A percentile compares a stretch with the other conserved stretches of the same genome.
Conservation (phyloP, 805 yeast genomes). For the Lipomyces sp. region DNA sequence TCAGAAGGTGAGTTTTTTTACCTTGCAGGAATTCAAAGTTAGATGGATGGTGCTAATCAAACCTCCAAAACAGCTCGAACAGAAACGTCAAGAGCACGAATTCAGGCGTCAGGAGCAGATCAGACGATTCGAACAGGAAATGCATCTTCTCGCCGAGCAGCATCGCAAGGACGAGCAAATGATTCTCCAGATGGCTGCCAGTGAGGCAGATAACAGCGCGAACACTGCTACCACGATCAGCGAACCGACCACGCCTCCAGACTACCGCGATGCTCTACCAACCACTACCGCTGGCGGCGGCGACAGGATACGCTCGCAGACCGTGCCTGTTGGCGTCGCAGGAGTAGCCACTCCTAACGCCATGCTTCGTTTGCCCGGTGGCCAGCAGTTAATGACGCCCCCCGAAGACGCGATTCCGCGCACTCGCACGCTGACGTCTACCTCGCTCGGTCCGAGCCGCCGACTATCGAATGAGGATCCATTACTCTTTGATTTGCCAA, state of each 20-base stretch:
- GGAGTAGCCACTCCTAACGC: constrained; percentile 32
- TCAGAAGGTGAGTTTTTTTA: constrained; percentile 18
- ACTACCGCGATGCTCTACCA: constrained; percentile 33
- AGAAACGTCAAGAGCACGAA: constrained; percentile 41
- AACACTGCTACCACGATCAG: constrained; percentile 32
- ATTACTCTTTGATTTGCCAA: constrained; percentile 24
- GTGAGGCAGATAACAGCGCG: constrained; percentile 32
- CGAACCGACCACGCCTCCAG: constrained; percentile 41
- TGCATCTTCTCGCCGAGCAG: constrained; percentile 38
- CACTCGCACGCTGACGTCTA: constrained; percentile 33
- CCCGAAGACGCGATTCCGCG: constrained; percentile 36
- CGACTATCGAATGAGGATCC: constrained; percentile 33
- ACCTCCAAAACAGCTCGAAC: constrained; percentile 31
- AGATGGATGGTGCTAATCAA: constrained; percentile 5
- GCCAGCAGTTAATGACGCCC: constrained; percentile 37
- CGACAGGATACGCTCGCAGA: constrained; percentile 33
- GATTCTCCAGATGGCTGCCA: constrained; percentile 37
- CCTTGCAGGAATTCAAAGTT: too few relatives aligned
- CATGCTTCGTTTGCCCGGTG: constrained; percentile 23
- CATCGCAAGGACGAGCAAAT: constrained; percentile 41
- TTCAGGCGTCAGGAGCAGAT: constrained; percentile 37
- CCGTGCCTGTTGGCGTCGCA: constrained; percentile 36
- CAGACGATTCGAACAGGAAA: constrained; percentile 40
- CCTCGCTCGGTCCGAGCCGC: constrained; percentile 33
- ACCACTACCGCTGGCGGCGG: constrained; percentile 27